Conservation (phyloP, 164 flowering plant species). For the Macadamia integrifolia region DNA sequence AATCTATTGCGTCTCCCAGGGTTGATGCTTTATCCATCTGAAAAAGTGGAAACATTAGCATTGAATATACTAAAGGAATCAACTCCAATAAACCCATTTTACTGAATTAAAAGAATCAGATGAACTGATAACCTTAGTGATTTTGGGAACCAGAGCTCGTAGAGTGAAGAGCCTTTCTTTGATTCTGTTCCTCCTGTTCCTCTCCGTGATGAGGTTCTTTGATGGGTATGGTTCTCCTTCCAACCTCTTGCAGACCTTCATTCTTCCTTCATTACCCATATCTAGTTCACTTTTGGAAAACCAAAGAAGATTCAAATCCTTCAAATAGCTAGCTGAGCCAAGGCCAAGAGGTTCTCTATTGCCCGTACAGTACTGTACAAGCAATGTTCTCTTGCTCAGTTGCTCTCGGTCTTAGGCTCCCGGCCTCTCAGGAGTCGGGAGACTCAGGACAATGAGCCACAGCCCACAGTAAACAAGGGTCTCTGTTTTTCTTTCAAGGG, state of each 20-base stretch:
- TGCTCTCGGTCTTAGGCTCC: too few species aligned
- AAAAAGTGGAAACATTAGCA: neutral
- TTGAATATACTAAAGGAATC: neutral
- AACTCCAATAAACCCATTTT: neutral
- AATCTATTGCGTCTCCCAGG: constrained; percentile 48
- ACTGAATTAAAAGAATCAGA: neutral
- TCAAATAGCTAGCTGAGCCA: too few species aligned
- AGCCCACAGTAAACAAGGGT: too few species aligned
- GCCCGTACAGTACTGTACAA: too few species aligned
- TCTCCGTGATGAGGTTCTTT: constrained; percentile 48
- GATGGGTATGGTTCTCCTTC: constrained; percentile 18
- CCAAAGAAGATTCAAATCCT: neutral
- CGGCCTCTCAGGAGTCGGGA: too few species aligned
- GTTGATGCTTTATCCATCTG: constrained; percentile 62
- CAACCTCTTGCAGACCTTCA: neutral
- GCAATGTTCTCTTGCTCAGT: too few species aligned
- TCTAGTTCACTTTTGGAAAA: neutral
- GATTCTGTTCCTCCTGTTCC: constrained; percentile 50
- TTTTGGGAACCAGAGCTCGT: constrained; percentile 61
- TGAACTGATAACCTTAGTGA: constrained; percentile 40
- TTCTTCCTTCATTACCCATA: neutral
- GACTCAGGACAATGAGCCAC: too few species aligned
- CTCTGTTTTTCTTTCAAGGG: too few species aligned
- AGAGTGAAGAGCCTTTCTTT: constrained; percentile 34
- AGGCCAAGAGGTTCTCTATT: too few species aligned